A percentile compares a stretch with the other conserved stretches of the same genome.
These are phyloP conservation scores for Endoconidiophora polonica DNA, from an alignment of 2,329 filamentous ascomycete species.

Conservation along the genomic window DNA sequence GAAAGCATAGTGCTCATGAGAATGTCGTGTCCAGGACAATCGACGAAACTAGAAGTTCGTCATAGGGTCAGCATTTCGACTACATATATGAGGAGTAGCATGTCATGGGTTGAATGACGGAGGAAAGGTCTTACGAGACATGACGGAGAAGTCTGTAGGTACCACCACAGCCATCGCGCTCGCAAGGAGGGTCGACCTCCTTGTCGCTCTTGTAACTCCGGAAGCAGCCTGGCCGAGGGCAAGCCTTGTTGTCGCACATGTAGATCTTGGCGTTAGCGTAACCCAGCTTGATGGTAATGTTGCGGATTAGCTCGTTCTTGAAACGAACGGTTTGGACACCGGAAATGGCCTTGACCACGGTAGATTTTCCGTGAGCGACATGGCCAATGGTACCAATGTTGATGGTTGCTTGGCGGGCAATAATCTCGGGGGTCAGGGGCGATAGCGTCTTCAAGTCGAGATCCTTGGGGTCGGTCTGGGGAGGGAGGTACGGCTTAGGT, in stretches of 20 bases:
- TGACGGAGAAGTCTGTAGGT: slow-evolving; percentile 80
- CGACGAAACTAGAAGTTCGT: slow-evolving; percentile 55
- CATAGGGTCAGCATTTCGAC: slow-evolving; percentile 16
- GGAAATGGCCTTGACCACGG: slow-evolving; percentile 97
- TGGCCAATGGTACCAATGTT: slow-evolving; percentile 98
- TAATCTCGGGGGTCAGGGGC: slow-evolving; percentile 89
- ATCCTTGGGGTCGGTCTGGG: slow-evolving; percentile 82
- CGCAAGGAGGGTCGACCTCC: slow-evolving; percentile 90
- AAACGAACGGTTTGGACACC: slow-evolving; percentile 97
- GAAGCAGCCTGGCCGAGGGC: slow-evolving; percentile 89
- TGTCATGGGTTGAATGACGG: not conserved
- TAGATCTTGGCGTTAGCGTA: slow-evolving; percentile 99
- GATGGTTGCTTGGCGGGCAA: slow-evolving; percentile 93
- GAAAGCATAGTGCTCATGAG: slow-evolving; percentile 99
- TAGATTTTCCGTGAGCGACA: slow-evolving; percentile 97
- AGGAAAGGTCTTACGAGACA: slow-evolving; percentile 54
- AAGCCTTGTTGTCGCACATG: slow-evolving; percentile 85
- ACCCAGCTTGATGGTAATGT: slow-evolving; percentile 99
- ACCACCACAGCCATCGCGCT: slow-evolving; percentile 78
- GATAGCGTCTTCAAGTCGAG: slow-evolving; percentile 67
- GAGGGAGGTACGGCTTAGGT: slow-evolving; percentile 44
- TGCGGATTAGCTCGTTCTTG: slow-evolving; percentile 98
- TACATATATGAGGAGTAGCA: not conserved
- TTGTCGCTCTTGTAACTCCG: slow-evolving; percentile 97
- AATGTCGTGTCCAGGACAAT: slow-evolving; percentile 99